Evolutionary conservation across 1,284 basidiomycete species (phyloP).

Genomic region (Trichosporon asahii): DNA sequence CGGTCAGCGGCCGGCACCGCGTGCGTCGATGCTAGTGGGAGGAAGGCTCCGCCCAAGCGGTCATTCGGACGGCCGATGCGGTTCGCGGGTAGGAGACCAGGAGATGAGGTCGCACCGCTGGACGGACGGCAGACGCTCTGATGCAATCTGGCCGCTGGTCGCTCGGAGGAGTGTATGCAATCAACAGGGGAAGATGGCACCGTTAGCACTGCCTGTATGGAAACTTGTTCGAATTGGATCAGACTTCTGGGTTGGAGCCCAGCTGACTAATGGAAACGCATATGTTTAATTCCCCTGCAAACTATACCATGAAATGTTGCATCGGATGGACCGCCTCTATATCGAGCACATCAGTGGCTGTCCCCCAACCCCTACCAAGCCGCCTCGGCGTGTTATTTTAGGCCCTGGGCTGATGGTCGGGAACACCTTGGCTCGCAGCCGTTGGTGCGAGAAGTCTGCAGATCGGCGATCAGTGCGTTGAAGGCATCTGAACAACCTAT

Average conservation of each 20-base stretch:
- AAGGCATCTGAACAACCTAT: neutral
- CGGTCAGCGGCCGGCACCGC: neutral
- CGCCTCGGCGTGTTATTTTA: neutral
- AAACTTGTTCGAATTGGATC: neutral
- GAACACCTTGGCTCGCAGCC: neutral
- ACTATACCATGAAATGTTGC: neutral
- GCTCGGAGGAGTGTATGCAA: neutral
- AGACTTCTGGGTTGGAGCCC: neutral
- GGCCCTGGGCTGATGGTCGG: neutral
- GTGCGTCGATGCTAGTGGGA: neutral
- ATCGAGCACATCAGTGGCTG: neutral
- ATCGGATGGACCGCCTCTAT: neutral
- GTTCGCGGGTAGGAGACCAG: neutral
- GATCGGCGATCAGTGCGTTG: neutral
- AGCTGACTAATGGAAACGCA: conserved; percentile 4
- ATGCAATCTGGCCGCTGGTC: neutral
- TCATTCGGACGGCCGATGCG: neutral
- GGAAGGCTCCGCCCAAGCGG: neutral
- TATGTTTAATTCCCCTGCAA: neutral
- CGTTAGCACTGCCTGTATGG: neutral
- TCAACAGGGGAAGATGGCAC: neutral
- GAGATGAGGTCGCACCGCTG: too few relatives aligned
- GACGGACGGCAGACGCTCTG: neutral
- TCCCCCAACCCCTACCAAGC: neutral
- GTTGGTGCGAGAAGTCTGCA: neutral